phyloP scores from a whole-genome alignment of 495 filamentous ascomycete genomes.

The Neurospora sp. region DNA sequence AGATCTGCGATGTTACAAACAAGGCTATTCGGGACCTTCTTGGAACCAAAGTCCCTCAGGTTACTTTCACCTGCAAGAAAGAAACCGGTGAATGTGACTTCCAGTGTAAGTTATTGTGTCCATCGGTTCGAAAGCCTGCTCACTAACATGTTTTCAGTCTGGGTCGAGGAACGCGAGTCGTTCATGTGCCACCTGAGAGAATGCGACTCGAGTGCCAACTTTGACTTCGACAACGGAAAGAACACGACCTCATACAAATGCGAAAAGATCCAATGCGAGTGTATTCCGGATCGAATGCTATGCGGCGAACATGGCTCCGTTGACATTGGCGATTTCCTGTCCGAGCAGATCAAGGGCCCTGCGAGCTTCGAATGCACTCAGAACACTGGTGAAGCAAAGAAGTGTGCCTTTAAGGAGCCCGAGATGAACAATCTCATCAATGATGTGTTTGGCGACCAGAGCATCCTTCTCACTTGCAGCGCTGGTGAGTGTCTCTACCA shows the following conservation, averaged over 20 bases:
- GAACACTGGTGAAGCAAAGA: conserved; percentile 45
- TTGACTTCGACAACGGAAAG: conserved; percentile 44
- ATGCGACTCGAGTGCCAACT: conserved; percentile 62
- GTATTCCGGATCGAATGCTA: conserved; percentile 83
- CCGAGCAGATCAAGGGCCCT: conserved; percentile 70
- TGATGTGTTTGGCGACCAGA: conserved; percentile 79
- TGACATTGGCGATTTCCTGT: conserved; percentile 82
- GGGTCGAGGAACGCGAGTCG: conserved; percentile 87
- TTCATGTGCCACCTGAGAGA: conserved; percentile 88
- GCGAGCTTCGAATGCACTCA: conserved; percentile 69
- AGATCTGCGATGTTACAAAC: conserved; percentile 98
- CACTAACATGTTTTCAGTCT: conserved; percentile 52
- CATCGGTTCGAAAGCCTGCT: neutral
- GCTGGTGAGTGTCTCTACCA: conserved; percentile 87
- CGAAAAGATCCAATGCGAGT: conserved; percentile 73
- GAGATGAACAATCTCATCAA: conserved; percentile 84
- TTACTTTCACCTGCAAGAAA: conserved; percentile 85
- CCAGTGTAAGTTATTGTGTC: conserved; percentile 54
- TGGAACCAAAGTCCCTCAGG: conserved; percentile 74
- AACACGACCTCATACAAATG: conserved; percentile 82
- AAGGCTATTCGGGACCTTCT: conserved; percentile 79
- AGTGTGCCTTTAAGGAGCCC: conserved; percentile 79
- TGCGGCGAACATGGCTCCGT: conserved; percentile 87
- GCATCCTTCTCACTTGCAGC: conserved; percentile 71
- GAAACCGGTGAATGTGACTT: conserved; percentile 72